Percentiles rank a stretch among this genome's conserved stretches.
Evolutionary conservation across 768 basidiomycete genomes (phyloP).

Genomic region (Tricholoma matsutake): DNA sequence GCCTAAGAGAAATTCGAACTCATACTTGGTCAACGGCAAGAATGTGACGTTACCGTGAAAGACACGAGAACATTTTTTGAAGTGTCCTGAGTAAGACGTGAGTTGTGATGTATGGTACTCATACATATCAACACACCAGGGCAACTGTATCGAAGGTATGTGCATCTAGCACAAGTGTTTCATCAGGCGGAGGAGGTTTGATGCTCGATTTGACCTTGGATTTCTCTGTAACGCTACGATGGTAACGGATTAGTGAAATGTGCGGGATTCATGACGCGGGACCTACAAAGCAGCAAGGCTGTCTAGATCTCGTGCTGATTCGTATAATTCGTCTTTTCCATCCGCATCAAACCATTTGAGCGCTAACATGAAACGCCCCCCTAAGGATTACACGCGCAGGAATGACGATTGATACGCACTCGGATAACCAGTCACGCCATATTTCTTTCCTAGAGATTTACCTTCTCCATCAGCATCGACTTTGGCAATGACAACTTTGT

Average conservation of each 20-base stretch:
- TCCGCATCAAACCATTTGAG: slow-evolving; percentile 86
- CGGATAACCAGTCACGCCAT: slow-evolving; percentile 81
- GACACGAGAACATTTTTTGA: slow-evolving; percentile 83
- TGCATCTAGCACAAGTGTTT: slow-evolving; percentile 61
- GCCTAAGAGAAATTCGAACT: slow-evolving; percentile 35
- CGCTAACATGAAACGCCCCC: slow-evolving; percentile 45
- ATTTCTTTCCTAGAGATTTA: slow-evolving; percentile 70
- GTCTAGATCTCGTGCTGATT: slow-evolving; percentile 79
- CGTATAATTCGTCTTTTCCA: slow-evolving; percentile 66
- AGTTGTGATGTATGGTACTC: not conserved
- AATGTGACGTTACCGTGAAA: slow-evolving; percentile 57
- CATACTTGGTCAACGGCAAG: slow-evolving; percentile 3
- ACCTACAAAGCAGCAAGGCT: slow-evolving; percentile 72
- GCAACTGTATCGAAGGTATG: slow-evolving; percentile 77
- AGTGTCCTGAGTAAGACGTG: slow-evolving; percentile 41
- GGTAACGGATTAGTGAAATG: not conserved
- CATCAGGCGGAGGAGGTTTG: slow-evolving; percentile 78
- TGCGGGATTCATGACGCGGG: not conserved
- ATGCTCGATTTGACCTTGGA: slow-evolving; percentile 85
- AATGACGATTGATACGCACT: slow-evolving; percentile 49
- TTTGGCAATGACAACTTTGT: slow-evolving; percentile 87
- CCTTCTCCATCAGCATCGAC: slow-evolving; percentile 91
- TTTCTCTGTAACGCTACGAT: slow-evolving; percentile 67
- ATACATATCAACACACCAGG: slow-evolving; percentile 39
- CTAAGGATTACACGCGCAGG: not conserved